phyloP scores from a whole-genome alignment of 1,284 basidiomycete genomes.

The Pascua sp. region DNA sequence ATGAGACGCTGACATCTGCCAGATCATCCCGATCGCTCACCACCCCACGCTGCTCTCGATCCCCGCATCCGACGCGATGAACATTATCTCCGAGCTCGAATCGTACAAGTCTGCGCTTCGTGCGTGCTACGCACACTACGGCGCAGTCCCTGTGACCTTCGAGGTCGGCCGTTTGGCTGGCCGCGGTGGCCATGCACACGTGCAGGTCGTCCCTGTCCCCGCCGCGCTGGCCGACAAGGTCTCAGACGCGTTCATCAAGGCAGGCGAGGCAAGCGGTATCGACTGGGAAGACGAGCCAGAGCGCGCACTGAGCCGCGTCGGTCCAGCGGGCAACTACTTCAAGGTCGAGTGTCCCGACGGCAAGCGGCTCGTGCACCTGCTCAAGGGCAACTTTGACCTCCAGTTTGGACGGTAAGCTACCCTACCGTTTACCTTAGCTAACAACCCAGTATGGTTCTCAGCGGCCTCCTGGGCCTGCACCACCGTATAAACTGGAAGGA shows the following conservation, averaged over 20 bases:
- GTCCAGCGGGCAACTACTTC: slow-evolving; percentile 68
- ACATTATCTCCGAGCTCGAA: slow-evolving; percentile 75
- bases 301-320: slow-evolving; percentile 57
- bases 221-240: slow-evolving; percentile 59
- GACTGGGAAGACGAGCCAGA: slow-evolving; percentile 64
- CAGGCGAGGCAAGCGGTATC: slow-evolving; percentile 63
- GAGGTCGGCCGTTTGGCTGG: slow-evolving; percentile 79
- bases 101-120: slow-evolving; percentile 74
- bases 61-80: slow-evolving; percentile 67
- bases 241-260: slow-evolving; percentile 64
- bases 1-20: slow-evolving; percentile 2
- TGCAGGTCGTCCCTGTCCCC: slow-evolving; percentile 82
- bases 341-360: slow-evolving; percentile 84
- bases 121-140: slow-evolving; percentile 67
- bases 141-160: slow-evolving; percentile 68
- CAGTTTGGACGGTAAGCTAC: slow-evolving; percentile 86
- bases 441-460: slow-evolving; percentile 66
- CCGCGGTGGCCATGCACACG: slow-evolving; percentile 89
- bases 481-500: slow-evolving; percentile 86
- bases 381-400: slow-evolving; percentile 77
- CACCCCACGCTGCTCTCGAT: slow-evolving; percentile 64
- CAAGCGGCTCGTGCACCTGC: slow-evolving; percentile 75
- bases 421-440: slow-evolving; percentile 1
- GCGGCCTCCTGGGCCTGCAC: slow-evolving; percentile 65
- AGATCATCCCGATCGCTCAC: slow-evolving; percentile 74